Percentiles rank a stretch among this genome's conserved stretches.
phyloP scores from a whole-genome alignment of 441 rosid species.

The Aquilaria agallochum region DNA sequence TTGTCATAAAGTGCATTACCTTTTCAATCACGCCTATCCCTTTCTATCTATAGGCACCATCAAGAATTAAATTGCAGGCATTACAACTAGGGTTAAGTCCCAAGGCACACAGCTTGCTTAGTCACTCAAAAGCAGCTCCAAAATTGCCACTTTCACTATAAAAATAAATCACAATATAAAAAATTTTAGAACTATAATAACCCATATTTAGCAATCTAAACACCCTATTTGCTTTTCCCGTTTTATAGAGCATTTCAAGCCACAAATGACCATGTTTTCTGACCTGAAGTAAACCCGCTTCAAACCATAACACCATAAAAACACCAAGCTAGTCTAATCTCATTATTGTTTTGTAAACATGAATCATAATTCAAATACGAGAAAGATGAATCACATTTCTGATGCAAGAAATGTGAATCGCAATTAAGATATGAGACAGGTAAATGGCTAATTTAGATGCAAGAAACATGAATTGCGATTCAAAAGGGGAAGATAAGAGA shows the following conservation, averaged over 20 bases:
- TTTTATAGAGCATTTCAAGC: slow-evolving; percentile 41
- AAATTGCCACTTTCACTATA: slow-evolving; percentile 30
- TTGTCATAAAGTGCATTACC: slow-evolving; percentile 34
- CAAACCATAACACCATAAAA: slow-evolving; percentile 50
- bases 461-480: too few species aligned
- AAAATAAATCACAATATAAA: slow-evolving; percentile 43
- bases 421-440: too few species aligned
- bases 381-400: too few species aligned
- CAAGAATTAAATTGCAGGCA: slow-evolving; percentile 51
- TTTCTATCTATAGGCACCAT: slow-evolving; percentile 54
- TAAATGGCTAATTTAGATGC: too few species aligned
- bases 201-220: slow-evolving; percentile 42
- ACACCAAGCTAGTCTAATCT: slow-evolving; percentile 46
- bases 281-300: slow-evolving; percentile 30
- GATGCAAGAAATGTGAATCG: too few species aligned
- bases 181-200: slow-evolving; percentile 43
- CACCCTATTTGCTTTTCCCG: slow-evolving; percentile 39
- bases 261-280: slow-evolving; percentile 44
- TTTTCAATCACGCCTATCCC: slow-evolving; percentile 35
- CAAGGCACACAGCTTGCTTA: slow-evolving; percentile 39
- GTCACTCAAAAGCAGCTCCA: too few species aligned
- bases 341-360: slow-evolving; percentile 1
- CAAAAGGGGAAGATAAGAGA: too few species aligned
- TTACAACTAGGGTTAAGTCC: slow-evolving; percentile 36
- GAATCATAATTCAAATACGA: too few species aligned